Conservation (phyloP, 2,329 filamentous ascomycete species). For the Dendrostoma leiphaemia region DNA sequence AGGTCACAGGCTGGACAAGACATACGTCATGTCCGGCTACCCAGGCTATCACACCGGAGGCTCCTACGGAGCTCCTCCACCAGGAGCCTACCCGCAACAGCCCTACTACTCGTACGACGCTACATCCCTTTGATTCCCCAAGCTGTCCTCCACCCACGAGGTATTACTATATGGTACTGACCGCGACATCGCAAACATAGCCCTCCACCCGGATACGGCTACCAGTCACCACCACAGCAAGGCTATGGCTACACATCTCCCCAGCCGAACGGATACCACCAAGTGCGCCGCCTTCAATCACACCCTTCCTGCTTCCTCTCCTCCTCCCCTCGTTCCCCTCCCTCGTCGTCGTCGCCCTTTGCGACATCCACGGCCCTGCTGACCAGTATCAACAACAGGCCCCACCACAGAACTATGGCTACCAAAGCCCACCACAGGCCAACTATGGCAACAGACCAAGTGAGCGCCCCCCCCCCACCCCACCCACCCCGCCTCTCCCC, state of each 20-base stretch:
- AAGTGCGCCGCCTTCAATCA: too few relatives aligned
- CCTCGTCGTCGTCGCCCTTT: not conserved
- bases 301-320: too few relatives aligned
- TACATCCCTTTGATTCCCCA: not conserved
- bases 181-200: conserved; percentile 23
- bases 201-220: conserved; percentile 37
- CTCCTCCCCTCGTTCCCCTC: not conserved
- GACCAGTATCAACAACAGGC: conserved; percentile 29
- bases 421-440: conserved; percentile 35
- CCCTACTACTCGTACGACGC: conserved; percentile 20
- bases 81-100: conserved; percentile 17
- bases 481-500: not conserved
- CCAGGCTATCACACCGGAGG: conserved; percentile 43
- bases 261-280: conserved; percentile 36
- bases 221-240: conserved; percentile 49
- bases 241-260: conserved; percentile 24
- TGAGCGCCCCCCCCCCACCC: conserved; percentile 28
- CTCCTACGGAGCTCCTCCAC: conserved; percentile 20
- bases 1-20: not conserved
- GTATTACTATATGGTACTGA: conserved; percentile 17
- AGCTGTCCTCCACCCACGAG: too few relatives aligned
- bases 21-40: conserved; percentile 59
- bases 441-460: conserved; percentile 49
- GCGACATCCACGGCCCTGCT: not conserved
- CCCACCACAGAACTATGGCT: conserved; percentile 42